Base-by-base conservation (phyloP, 345 rosid genomes). In the Eucalyptus marginata region DNA sequence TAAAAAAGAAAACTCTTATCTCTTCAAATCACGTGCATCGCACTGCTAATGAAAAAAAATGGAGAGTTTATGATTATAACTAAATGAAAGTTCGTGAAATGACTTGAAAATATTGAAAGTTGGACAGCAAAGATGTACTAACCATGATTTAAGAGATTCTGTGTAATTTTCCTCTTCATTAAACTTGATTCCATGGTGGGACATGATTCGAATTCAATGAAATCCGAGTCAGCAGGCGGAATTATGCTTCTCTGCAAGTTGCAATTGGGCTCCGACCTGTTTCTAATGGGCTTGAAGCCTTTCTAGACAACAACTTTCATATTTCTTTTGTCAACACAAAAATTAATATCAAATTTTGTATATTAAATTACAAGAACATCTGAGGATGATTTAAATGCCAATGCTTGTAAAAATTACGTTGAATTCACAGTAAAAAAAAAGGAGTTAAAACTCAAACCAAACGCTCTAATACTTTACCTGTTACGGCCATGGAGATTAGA, bases 1-100 rank as follows among this genome's bases (percentile, higher is more conserved):
- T 71, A 5, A 33, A 18, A 18, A 33, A 33, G 1, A 25, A 13
- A 64, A 12, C 24, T 68, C 20, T 68, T 4, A 68, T 33, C 80
- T 13, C 11, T 31, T 33, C 11, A 8, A 18, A 40, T 71, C 1
- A 10, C 27, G 40, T 40, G 5, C 4, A 4, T 71, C 1, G 4
- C 8, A n/a, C n/a, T n/a, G 13, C 4, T 5, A 0, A n/a, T 31
- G 0, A 7, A 64, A n/a, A 64, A n/a, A 36, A 71, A 10, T 7
- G 0, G 0, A 33, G 44, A 71, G 7, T 18, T 18, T 5, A 10
- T 71, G 46, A 25, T 17, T 36, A 17, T 68, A 68, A 68, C 18
- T 68, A 31, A 68, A 68, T 68, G 24, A 1, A 68, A 1, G 44
- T 17, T 68, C 7, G 2, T 33, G 43, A 33, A 16, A 5, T 9